phyloP scores from a whole-genome alignment of 148 eudicot species.

The Vaccinium corymbosum region DNA sequence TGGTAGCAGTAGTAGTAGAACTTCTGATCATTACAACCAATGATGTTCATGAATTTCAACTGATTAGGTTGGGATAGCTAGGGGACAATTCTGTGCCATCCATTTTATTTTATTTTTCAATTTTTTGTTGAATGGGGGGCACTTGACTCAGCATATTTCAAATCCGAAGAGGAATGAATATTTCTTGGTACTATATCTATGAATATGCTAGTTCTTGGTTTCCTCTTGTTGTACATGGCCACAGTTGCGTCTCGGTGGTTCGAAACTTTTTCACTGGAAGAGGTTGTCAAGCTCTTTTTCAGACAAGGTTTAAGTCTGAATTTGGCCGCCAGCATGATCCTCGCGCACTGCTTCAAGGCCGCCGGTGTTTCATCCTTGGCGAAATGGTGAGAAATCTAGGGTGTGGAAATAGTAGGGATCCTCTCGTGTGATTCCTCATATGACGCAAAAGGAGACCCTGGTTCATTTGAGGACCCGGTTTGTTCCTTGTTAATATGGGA shows the following conservation, averaged over 20 bases:
- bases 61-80: slow-evolving; percentile 17
- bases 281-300: neutral
- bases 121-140: slow-evolving; percentile 49
- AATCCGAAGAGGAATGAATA: slow-evolving; percentile 15
- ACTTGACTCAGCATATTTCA: slow-evolving; percentile 23
- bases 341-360: neutral
- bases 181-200: neutral
- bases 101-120: slow-evolving; percentile 33
- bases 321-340: neutral
- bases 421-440: neutral
- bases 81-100: slow-evolving; percentile 35
- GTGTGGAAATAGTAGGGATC: slow-evolving; percentile 30
- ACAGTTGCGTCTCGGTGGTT: neutral
- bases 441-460: neutral
- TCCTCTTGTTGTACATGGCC: neutral
- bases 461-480: neutral
- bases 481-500: no score
- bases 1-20: slow-evolving; percentile 25
- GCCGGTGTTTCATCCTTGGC: neutral
- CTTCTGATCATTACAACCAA: slow-evolving; percentile 32
- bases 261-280: neutral
- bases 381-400: slow-evolving; percentile 46
- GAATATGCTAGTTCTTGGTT: slow-evolving; percentile 6
- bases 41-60: slow-evolving; percentile 16
- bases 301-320: neutral